A percentile compares a stretch with the other conserved stretches of the same genome.
Conservation (phyloP, 768 basidiomycete genomes). For the Russula lepida region DNA sequence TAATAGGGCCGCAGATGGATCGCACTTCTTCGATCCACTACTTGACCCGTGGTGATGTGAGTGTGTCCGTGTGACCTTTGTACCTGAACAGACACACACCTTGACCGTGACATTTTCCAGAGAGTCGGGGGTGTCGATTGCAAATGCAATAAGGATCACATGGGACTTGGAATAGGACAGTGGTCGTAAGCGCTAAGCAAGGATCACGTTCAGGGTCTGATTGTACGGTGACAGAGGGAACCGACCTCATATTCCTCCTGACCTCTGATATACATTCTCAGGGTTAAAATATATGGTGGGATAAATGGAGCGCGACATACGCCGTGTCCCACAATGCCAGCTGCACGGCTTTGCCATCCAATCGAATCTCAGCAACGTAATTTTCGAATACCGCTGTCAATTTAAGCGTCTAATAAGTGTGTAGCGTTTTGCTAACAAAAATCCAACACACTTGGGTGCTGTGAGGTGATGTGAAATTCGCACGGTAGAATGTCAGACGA, state of each 20-base stretch:
- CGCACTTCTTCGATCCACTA: slow-evolving; percentile 99
- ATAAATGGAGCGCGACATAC: slow-evolving; percentile 42
- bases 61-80: neutral
- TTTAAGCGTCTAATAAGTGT: slow-evolving; percentile 1
- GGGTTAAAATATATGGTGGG: neutral
- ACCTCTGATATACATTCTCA: slow-evolving; percentile 46
- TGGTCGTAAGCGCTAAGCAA: slow-evolving; percentile 73
- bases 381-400: slow-evolving; percentile 89
- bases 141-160: slow-evolving; percentile 95
- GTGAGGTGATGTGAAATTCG: neutral
- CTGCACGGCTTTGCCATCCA: slow-evolving; percentile 97
- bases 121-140: slow-evolving; percentile 93
- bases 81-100: slow-evolving; percentile 34
- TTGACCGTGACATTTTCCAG: slow-evolving; percentile 93
- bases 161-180: slow-evolving; percentile 98
- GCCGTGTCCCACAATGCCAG: slow-evolving; percentile 98
- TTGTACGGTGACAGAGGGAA: neutral
- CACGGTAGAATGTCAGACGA: neutral
- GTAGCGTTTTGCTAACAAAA: neutral
- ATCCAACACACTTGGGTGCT: slow-evolving; percentile 42
- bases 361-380: slow-evolving; percentile 95
- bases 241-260: slow-evolving; percentile 97
- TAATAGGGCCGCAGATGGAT: slow-evolving; percentile 84
- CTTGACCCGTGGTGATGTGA: neutral
- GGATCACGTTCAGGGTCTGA: slow-evolving; percentile 5